Base-by-base conservation (phyloP, 2,329 filamentous ascomycete genomes). In the Penicillium sumatraense region DNA sequence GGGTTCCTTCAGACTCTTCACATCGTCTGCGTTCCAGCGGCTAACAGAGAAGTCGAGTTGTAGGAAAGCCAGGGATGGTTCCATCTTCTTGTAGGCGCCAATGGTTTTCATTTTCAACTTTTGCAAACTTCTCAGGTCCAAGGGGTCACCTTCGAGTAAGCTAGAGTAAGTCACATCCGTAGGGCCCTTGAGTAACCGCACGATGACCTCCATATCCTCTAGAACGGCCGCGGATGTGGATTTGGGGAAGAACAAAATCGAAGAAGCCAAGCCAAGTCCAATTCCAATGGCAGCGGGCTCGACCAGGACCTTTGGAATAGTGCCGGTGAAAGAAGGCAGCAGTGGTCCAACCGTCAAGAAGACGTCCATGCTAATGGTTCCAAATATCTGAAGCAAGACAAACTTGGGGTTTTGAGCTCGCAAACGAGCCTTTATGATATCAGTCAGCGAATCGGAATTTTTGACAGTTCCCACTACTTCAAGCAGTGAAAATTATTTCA, bases 151-250 rank as follows among this genome's bases (percentile, higher is more conserved):
- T 11, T 59, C 54, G 3, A 58, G 46, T 0, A 72, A 42, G 33
- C 53, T 60, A 1, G 57, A 52, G 2, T 58, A 47, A 0, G 74
- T 77, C 2, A 65, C 56, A 2, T 71, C 67, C 5, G 80, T 49
- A 0, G 75, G 70, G 0, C 53, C 55, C 55, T 65, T 69, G 0
- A 68, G 52, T 3, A 68, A 51, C 16, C 58, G 57, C 0, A 75
- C 63, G 0, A 78, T 52, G 18, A 58, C 64, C 51, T 68, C 68
- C 56, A 68, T 68, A 24, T 58, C 67, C 26, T 61, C 65, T 0
- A 83, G 64, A 1, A 80, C 74, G 2, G 74, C 67, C 21, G 76
- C 75, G 0, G 80, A 81, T 0, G 81, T 80, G 0, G 81, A 83
- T 36, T 76, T 75, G 0, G 81, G 81, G 51, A 83, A 82, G 41